A percentile compares a stretch with the other conserved stretches of the same genome.
phyloP scores from a whole-genome alignment of 208 protist species.

The Leishmania major region DNA sequence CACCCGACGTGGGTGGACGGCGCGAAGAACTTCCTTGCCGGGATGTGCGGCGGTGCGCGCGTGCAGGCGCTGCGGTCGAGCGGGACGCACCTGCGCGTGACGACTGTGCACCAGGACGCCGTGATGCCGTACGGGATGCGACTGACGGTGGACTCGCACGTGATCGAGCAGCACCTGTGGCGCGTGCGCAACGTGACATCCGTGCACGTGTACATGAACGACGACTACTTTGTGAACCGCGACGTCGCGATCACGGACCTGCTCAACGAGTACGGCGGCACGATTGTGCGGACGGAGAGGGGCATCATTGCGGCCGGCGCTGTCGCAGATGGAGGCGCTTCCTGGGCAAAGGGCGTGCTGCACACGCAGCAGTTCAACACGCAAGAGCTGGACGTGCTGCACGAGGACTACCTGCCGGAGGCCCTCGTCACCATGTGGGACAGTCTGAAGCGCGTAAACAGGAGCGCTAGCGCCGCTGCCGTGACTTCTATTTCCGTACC shows the following conservation, averaged over 20 bases:
- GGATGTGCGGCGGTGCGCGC: too few species aligned
- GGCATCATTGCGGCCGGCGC: not conserved
- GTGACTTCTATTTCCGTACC: not conserved
- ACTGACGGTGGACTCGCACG: too few species aligned
- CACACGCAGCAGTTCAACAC: conserved; percentile 48
- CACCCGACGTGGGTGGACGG: too few species aligned
- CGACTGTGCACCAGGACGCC: too few species aligned
- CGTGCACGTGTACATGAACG: too few species aligned
- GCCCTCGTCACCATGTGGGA: conserved; percentile 21
- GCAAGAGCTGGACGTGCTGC: conserved; percentile 36
- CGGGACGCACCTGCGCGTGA: too few species aligned
- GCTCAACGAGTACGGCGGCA: conserved; percentile 65
- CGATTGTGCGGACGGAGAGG: conserved; percentile 50
- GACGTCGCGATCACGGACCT: conserved; percentile 68
- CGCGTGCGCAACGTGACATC: too few species aligned
- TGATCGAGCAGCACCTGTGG: too few species aligned
- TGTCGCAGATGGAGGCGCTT: not conserved
- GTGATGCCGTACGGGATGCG: too few species aligned
- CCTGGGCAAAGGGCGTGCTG: conserved; percentile 41
- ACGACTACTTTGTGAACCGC: too few species aligned
- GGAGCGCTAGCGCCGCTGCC: not conserved
- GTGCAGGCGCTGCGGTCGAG: too few species aligned
- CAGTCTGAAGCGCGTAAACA: not conserved
- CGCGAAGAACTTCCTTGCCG: too few species aligned
- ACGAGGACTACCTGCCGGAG: conserved; percentile 22